phyloP scores from a whole-genome alignment of 1,139 yeast genomes.

The Yamadazyma atlantica region DNA sequence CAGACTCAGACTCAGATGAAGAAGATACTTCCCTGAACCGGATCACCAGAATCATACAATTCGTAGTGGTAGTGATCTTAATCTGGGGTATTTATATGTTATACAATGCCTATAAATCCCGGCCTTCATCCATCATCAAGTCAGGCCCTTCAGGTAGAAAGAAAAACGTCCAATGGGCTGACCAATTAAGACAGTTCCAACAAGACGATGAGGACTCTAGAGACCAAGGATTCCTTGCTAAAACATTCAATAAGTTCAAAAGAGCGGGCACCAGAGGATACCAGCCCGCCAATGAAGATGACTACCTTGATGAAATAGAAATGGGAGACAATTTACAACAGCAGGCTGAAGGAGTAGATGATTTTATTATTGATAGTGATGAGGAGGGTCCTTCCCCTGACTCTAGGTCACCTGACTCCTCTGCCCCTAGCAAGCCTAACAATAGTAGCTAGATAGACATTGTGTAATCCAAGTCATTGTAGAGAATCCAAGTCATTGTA shows the following conservation, averaged over 20 bases:
- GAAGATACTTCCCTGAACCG: constrained; percentile 18
- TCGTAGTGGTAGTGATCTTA: constrained; percentile 39
- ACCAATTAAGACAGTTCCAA: constrained; percentile 42
- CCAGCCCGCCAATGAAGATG: constrained; percentile 25
- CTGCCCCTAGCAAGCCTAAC: no score
- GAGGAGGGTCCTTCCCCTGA: constrained; percentile 29
- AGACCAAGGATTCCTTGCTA: constrained; percentile 33
- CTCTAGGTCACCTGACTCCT: no score
- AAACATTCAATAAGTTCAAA: constrained; percentile 39
- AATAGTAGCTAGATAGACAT: no score
- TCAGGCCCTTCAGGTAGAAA: constrained; percentile 36
- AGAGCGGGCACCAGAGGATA: constrained; percentile 25
- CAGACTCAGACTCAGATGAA: constrained; percentile 1
- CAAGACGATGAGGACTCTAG: constrained; percentile 25
- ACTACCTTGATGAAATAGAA: constrained; percentile 16
- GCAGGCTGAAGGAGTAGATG: constrained; percentile 16
- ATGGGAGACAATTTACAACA: constrained; percentile 16
- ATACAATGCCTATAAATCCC: constrained; percentile 36
- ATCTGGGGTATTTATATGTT: constrained; percentile 46
- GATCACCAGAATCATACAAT: constrained; percentile 42
- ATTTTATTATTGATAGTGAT: constrained; percentile 45
- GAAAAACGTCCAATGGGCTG: constrained; percentile 62
- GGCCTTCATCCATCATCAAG: constrained; percentile 46
- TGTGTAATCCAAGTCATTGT: no score
- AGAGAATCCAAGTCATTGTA: neutral